Percentiles rank a stretch among this genome's conserved stretches.
Evolutionary conservation across 441 rosid genomes (phyloP).

Genomic region (Jatropha multifida): DNA sequence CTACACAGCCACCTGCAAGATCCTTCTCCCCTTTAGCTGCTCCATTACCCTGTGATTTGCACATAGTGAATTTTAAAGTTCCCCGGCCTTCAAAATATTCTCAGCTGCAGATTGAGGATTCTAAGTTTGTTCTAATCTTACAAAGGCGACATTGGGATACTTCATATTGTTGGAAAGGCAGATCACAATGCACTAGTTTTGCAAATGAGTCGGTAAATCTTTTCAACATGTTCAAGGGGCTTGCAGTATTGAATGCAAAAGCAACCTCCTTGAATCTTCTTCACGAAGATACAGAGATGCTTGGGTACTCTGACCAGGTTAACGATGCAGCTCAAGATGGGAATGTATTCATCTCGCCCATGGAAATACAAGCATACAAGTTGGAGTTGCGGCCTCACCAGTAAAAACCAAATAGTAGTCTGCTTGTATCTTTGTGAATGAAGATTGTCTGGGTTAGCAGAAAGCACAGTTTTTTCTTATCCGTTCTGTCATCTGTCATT

Average conservation of each 20-base stretch:
- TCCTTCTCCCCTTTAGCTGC: constrained; percentile 74
- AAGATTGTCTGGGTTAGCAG: not conserved
- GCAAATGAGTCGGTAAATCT: constrained; percentile 69
- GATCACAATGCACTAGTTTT: constrained; percentile 56
- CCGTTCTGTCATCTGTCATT: not conserved
- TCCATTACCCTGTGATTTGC: constrained; percentile 86
- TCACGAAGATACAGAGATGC: constrained; percentile 71
- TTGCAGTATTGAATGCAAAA: constrained; percentile 52
- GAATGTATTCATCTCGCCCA: constrained; percentile 61
- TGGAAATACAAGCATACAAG: constrained; percentile 97
- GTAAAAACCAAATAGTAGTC: constrained; percentile 18
- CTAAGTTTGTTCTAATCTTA: constrained; percentile 67
- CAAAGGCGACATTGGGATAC: constrained; percentile 80
- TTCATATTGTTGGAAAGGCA: constrained; percentile 64
- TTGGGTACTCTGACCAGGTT: constrained; percentile 67
- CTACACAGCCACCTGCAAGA: constrained; percentile 49
- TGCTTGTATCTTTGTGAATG: not conserved
- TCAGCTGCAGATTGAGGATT: constrained; percentile 50
- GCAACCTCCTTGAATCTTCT: constrained; percentile 88
- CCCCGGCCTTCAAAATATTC: constrained; percentile 72
- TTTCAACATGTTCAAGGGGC: constrained; percentile 70
- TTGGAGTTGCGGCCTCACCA: constrained; percentile 62
- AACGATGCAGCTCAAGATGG: constrained; percentile 63
- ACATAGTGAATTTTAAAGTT: constrained; percentile 82
- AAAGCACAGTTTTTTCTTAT: not conserved